A percentile compares a stretch with the other conserved stretches of the same genome.
phyloP scores from a whole-genome alignment of 2,329 filamentous ascomycete genomes.

The Nectriaceae sp. region DNA sequence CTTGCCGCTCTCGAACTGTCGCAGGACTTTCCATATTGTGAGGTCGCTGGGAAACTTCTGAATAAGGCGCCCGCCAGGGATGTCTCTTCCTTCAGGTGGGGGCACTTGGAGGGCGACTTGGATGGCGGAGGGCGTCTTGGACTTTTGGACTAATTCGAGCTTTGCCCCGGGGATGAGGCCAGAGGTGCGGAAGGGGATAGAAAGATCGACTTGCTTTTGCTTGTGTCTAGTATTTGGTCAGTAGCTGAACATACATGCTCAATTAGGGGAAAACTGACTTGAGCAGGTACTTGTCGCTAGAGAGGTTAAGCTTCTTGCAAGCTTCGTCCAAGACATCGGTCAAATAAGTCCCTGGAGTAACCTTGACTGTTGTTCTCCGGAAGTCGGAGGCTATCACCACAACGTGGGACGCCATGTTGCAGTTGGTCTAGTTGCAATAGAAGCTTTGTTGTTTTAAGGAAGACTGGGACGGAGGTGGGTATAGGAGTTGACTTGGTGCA shows the following conservation, averaged over 20 bases:
- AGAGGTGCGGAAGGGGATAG: constrained; percentile 78
- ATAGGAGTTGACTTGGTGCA: not conserved
- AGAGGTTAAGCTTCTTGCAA: constrained; percentile 76
- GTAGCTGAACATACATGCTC: not conserved
- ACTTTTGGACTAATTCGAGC: constrained; percentile 85
- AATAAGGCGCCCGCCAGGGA: constrained; percentile 67
- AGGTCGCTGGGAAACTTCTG: constrained; percentile 89
- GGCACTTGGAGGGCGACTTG: constrained; percentile 88
- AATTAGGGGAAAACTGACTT: constrained; percentile 58
- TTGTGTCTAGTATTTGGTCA: constrained; percentile 56
- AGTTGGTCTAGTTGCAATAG: too few relatives aligned
- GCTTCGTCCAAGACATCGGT: constrained; percentile 86
- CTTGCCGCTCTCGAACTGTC: constrained; percentile 82
- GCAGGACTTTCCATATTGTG: constrained; percentile 84
- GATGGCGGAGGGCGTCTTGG: constrained; percentile 81
- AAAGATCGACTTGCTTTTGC: constrained; percentile 84
- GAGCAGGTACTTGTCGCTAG: constrained; percentile 73
- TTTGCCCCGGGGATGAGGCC: constrained; percentile 85
- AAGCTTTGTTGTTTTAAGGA: too few relatives aligned
- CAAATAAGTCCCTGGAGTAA: constrained; percentile 76
- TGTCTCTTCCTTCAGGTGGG: constrained; percentile 64
- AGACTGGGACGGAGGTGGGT: too few relatives aligned
- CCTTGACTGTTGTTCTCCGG: constrained; percentile 78
- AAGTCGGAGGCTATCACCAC: constrained; percentile 82
- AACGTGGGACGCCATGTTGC: constrained; percentile 79